These are phyloP conservation scores for Crucihimalaya himalaica DNA, from an alignment of 345 rosid genomes.

Conservation along the genomic window DNA sequence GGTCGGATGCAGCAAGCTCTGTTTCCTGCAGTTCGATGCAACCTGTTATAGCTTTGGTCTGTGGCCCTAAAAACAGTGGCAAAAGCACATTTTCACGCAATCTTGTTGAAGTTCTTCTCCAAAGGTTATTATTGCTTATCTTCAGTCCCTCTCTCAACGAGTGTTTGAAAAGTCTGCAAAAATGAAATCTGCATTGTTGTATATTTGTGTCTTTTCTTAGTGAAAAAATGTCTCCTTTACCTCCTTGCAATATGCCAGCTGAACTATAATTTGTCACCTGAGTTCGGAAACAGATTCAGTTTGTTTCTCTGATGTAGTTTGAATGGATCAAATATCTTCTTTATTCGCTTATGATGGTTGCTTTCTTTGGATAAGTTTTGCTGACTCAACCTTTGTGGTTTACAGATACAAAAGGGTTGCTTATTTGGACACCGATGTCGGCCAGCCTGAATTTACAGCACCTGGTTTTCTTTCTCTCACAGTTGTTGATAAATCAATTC, in stretches of 20 bases:
- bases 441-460: constrained; percentile 91
- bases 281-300: neutral
- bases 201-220: neutral
- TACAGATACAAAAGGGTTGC: constrained; percentile 78
- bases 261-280: neutral
- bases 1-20: constrained; percentile 70
- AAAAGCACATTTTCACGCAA: constrained; percentile 86
- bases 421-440: constrained; percentile 93
- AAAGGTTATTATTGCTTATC: constrained; percentile 45
- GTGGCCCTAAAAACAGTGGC: constrained; percentile 88
- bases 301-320: neutral
- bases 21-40: constrained; percentile 53
- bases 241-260: neutral
- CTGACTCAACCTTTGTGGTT: constrained; percentile 17
- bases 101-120: constrained; percentile 75
- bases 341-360: neutral
- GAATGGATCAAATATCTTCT: neutral
- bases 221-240: neutral
- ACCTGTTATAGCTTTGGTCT: constrained; percentile 59
- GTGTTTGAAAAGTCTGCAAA: neutral
- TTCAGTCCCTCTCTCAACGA: neutral
- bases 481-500: constrained; percentile 57
- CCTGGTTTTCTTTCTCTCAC: constrained; percentile 91
- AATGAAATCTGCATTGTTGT: neutral
- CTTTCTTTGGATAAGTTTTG: neutral